Percentiles rank a stretch among this genome's conserved stretches.
phyloP scores from a whole-genome alignment of 1,284 basidiomycete species.

The Laetiporus sulphureus region DNA sequence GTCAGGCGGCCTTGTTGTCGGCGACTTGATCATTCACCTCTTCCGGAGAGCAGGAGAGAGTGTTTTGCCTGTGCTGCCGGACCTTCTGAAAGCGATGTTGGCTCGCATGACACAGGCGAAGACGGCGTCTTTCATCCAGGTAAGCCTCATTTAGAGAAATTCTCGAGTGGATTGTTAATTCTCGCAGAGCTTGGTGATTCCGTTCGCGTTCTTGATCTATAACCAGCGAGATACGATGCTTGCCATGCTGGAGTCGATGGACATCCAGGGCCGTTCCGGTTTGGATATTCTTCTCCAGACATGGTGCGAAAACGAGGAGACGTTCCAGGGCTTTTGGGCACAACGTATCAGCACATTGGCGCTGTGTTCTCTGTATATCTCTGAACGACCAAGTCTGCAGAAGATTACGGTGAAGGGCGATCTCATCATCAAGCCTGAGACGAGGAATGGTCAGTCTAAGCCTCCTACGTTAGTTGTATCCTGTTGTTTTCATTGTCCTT shows the following conservation, averaged over 20 bases:
- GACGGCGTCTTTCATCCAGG: constrained; percentile 86
- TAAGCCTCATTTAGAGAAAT: too few relatives aligned
- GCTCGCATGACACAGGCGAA: constrained; percentile 75
- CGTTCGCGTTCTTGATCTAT: constrained; percentile 85
- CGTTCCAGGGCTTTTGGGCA: constrained; percentile 93
- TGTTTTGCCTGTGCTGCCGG: constrained; percentile 78
- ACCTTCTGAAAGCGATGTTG: constrained; percentile 81
- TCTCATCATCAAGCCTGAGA: constrained; percentile 76
- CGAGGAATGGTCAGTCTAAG: constrained; percentile 62
- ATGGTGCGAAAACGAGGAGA: constrained; percentile 93
- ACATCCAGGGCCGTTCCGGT: constrained; percentile 49
- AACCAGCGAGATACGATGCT: constrained; percentile 78
- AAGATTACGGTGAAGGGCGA: constrained; percentile 85
- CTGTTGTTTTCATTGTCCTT: neutral
- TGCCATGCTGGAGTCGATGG: constrained; percentile 63
- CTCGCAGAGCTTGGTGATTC: constrained; percentile 82
- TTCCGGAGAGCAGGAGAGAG: constrained; percentile 75
- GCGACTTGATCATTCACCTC: constrained; percentile 91
- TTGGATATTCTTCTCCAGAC: constrained; percentile 80
- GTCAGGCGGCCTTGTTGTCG: constrained; percentile 87
- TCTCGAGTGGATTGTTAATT: too few relatives aligned
- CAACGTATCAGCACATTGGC: constrained; percentile 81
- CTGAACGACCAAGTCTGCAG: constrained; percentile 54
- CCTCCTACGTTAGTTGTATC: too few relatives aligned
- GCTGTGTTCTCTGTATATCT: constrained; percentile 70